Evolutionary conservation across 2,329 filamentous ascomycete genomes (phyloP).

Genomic region (Epicoccum nigrum): DNA sequence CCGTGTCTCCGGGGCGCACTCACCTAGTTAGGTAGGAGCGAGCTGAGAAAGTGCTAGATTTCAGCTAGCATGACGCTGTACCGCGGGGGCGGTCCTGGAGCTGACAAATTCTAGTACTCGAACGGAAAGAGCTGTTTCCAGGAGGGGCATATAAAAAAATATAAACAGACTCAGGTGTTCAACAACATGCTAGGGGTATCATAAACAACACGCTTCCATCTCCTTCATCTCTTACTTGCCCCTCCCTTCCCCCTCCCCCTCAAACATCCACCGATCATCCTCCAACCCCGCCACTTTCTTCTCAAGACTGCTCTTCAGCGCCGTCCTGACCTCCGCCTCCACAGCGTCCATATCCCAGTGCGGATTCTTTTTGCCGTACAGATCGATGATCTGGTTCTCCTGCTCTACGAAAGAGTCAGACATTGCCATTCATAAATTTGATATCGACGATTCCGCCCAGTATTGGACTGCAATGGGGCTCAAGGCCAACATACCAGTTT

Average conservation of each 20-base stretch:
- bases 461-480: too few relatives aligned
- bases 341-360: slow-evolving; percentile 36
- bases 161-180: too few relatives aligned
- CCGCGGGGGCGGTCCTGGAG: too few relatives aligned
- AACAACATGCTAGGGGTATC: slow-evolving; percentile 14
- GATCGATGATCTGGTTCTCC: slow-evolving; percentile 41
- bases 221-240: slow-evolving; percentile 17
- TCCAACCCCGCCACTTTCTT: slow-evolving; percentile 75
- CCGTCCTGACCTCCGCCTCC: slow-evolving; percentile 53
- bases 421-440: background rate
- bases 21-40: too few relatives aligned
- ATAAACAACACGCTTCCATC: background rate
- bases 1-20: too few relatives aligned
- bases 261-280: slow-evolving; percentile 93
- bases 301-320: slow-evolving; percentile 68
- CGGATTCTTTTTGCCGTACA: slow-evolving; percentile 39
- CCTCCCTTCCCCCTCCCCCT: slow-evolving; percentile 58
- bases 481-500: slow-evolving; percentile 32
- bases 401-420: slow-evolving; percentile 27
- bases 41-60: too few relatives aligned
- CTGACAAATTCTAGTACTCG: too few relatives aligned
- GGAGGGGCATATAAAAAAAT: too few relatives aligned
- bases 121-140: too few relatives aligned
- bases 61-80: too few relatives aligned
- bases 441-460: too few relatives aligned